These are phyloP conservation scores for Phytopythium litorale DNA, from an alignment of 352 stramenopile species.

Conservation along the genomic window DNA sequence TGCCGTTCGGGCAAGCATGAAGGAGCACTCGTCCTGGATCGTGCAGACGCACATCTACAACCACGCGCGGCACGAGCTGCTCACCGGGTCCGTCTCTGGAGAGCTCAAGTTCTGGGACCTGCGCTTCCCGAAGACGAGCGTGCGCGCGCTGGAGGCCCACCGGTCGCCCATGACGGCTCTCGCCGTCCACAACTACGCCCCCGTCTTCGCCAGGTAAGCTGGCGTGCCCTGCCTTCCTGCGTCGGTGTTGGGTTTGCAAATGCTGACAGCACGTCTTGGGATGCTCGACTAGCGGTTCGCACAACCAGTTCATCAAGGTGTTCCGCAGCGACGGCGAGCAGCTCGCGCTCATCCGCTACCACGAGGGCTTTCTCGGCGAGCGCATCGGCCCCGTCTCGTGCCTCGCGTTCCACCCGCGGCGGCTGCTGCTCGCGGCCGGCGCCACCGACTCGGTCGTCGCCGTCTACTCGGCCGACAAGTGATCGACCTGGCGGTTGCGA, in stretches of 20 bases:
- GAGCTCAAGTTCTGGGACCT: slow-evolving; percentile 98
- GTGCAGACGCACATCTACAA: slow-evolving; percentile 88
- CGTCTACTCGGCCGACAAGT: slow-evolving; percentile 89
- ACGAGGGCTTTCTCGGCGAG: slow-evolving; percentile 96
- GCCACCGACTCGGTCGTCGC: slow-evolving; percentile 95
- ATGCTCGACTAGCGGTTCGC: slow-evolving; percentile 78
- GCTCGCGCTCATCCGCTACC: slow-evolving; percentile 89
- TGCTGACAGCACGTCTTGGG: not conserved
- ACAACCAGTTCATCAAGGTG: slow-evolving; percentile 99
- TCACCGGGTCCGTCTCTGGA: slow-evolving; percentile 93
- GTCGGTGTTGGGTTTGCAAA: not conserved
- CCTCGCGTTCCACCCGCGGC: slow-evolving; percentile 96
- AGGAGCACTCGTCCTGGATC: slow-evolving; percentile 95
- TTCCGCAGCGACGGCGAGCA: slow-evolving; percentile 89
- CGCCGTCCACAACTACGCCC: slow-evolving; percentile 93
- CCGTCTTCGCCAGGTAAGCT: slow-evolving; percentile 90
- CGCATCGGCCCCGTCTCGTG: slow-evolving; percentile 96
- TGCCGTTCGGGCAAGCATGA: slow-evolving; percentile 61
- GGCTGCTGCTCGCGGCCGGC: slow-evolving; percentile 93
- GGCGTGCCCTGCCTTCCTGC: not conserved
- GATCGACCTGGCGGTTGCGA: not conserved
- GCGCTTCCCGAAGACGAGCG: slow-evolving; percentile 74
- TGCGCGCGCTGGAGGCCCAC: slow-evolving; percentile 88
- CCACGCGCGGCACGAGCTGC: slow-evolving; percentile 75
- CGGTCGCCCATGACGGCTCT: slow-evolving; percentile 96